Evolutionary conservation across 2,329 filamentous ascomycete species (phyloP).

Genomic region (Incumbomyces delicatus): DNA sequence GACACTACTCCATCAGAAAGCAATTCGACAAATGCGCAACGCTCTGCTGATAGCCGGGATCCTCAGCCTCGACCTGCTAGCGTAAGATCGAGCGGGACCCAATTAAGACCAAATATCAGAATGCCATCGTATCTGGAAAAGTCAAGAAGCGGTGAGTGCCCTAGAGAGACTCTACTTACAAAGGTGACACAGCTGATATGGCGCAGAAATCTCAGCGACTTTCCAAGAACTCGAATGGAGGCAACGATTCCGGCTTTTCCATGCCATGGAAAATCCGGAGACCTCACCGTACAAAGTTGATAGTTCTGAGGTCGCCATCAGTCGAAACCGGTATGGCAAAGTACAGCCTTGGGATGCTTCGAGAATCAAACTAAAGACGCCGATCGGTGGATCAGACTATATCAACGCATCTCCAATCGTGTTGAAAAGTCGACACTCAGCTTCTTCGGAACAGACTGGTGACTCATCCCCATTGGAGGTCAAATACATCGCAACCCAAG

Average conservation of each 20-base stretch:
- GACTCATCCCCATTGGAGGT: slow-evolving; percentile 23
- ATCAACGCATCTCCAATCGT: slow-evolving; percentile 71
- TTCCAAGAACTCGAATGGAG: slow-evolving; percentile 54
- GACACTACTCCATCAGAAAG: too few species aligned
- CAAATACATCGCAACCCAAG: slow-evolving; percentile 76
- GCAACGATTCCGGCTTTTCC: slow-evolving; percentile 45
- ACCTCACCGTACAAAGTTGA: slow-evolving; percentile 51
- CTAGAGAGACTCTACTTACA: too few species aligned
- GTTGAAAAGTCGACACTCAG: slow-evolving; percentile 40
- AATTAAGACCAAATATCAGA: too few species aligned
- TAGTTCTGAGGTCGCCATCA: slow-evolving; percentile 44
- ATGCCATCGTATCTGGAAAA: too few species aligned
- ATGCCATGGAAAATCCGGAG: slow-evolving; percentile 38
- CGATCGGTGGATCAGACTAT: slow-evolving; percentile 63
- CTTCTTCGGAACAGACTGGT: neutral
- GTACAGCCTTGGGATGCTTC: slow-evolving; percentile 86
- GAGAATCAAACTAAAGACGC: slow-evolving; percentile 69
- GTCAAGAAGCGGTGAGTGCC: too few species aligned
- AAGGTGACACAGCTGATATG: too few species aligned
- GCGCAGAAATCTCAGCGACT: slow-evolving; percentile 50
- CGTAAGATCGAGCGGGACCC: too few species aligned
- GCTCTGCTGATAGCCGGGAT: too few species aligned
- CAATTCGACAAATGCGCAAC: too few species aligned
- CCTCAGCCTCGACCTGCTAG: too few species aligned
- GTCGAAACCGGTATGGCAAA: slow-evolving; percentile 77